Evolutionary conservation across 129 eudicot species (phyloP).

Genomic region (Flaveria sonorensis): DNA sequence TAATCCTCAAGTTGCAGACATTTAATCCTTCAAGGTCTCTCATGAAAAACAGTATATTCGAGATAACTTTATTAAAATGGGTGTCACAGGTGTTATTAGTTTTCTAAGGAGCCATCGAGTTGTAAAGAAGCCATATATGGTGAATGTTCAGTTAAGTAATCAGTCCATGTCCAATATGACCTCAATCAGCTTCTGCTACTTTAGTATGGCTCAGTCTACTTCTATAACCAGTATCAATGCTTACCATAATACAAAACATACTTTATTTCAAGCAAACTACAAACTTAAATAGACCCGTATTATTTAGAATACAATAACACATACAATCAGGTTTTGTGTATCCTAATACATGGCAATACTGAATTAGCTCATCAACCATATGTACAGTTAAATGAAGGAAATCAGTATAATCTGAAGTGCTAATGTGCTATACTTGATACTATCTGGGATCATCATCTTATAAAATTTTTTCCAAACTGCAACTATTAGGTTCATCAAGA

Average conservation of each 20-base stretch:
- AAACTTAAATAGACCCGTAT: not conserved
- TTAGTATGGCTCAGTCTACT: not conserved
- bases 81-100: not conserved
- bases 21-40: not conserved
- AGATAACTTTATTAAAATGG: not conserved
- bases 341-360: not conserved
- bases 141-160: not conserved
- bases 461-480: too few relatives aligned
- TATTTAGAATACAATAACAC: not conserved
- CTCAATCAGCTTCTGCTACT: not conserved
- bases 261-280: not conserved
- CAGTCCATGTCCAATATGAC: conserved; percentile 1
- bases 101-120: not conserved
- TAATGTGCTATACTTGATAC: conserved; percentile 9
- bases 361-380: conserved; percentile 14
- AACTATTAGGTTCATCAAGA: too few relatives aligned
- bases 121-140: not conserved
- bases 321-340: not conserved
- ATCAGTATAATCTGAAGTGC: not conserved
- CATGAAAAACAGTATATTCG: not conserved
- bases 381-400: not conserved
- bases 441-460: not conserved
- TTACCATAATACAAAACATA: not conserved
- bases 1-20: not conserved
- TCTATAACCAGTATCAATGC: not conserved